Conservation (phyloP, 2,329 filamentous ascomycete species). For the Alternaria triticina region DNA sequence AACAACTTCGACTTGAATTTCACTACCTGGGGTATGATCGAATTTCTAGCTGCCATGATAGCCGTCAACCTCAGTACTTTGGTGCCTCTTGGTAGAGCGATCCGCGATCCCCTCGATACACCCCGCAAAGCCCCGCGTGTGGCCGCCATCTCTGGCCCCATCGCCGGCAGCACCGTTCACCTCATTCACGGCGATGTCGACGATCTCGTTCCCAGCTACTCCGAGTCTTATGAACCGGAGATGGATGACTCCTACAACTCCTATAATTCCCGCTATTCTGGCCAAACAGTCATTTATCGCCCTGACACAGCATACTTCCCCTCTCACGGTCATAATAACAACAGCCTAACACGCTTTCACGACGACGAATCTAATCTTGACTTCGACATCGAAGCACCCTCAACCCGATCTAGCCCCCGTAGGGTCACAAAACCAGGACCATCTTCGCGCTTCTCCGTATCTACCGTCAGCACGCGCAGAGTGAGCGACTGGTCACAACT, state of each 20-base stretch:
- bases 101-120: neutral
- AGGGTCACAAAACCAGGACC: constrained; percentile 20
- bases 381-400: constrained; percentile 33
- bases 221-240: neutral
- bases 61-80: constrained; percentile 6
- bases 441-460: constrained; percentile 9
- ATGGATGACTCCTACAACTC: neutral
- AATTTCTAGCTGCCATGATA: constrained; percentile 11
- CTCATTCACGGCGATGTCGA: constrained; percentile 6
- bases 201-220: neutral
- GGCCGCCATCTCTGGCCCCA: constrained; percentile 4
- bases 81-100: constrained; percentile 1
- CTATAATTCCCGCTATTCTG: constrained; percentile 13
- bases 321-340: neutral
- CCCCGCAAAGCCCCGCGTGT: neutral
- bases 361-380: constrained; percentile 33
- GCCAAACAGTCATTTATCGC: constrained; percentile 20
- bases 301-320: constrained; percentile 17
- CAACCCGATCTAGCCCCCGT: constrained; percentile 5
- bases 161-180: constrained; percentile 15
- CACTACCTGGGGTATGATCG: constrained; percentile 9
- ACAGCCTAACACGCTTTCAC: constrained; percentile 24
- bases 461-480: constrained; percentile 11
- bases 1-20: constrained; percentile 9
- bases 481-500: constrained; percentile 31